Conservation (phyloP, 176 grass and related monocot genomes). For the Thalia dealbata region DNA sequence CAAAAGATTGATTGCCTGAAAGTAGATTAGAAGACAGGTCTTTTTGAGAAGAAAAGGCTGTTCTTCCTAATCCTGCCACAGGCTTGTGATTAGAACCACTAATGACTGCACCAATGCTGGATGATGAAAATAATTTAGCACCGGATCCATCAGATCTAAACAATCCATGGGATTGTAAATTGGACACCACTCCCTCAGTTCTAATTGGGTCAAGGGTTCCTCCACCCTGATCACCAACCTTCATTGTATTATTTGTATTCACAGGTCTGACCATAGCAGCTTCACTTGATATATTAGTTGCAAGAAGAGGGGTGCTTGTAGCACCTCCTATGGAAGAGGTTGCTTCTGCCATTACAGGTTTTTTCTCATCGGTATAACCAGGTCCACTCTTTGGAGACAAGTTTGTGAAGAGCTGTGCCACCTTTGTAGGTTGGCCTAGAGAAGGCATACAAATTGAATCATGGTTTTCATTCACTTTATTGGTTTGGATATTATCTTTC, state of each 20-base stretch:
- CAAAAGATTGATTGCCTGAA: constrained; percentile 15
- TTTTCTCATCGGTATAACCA: constrained; percentile 13
- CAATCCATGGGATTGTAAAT: constrained; percentile 7
- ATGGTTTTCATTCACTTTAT: neutral
- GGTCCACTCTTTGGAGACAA: neutral
- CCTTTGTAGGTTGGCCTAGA: neutral
- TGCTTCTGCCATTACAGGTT: constrained; percentile 20
- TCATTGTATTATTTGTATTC: constrained; percentile 1
- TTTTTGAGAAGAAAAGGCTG: neutral
- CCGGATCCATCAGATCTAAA: constrained; percentile 24
- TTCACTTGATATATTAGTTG: constrained; percentile 39
- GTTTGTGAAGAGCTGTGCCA: neutral
- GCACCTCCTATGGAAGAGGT: constrained; percentile 16
- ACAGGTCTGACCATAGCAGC: constrained; percentile 29
- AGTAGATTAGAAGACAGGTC: constrained; percentile 25
- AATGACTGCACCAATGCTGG: constrained; percentile 30
- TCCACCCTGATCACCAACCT: neutral
- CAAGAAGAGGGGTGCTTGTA: constrained; percentile 13
- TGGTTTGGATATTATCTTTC: neutral
- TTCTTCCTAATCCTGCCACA: constrained; percentile 27
- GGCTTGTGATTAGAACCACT: constrained; percentile 34
- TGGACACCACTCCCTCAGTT: constrained; percentile 16
- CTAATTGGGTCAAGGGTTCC: constrained; percentile 12
- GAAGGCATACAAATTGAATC: neutral
- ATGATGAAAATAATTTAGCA: constrained; percentile 31